Base-by-base conservation (phyloP, 805 yeast genomes). In the Sugiyamaella valdiviana region DNA sequence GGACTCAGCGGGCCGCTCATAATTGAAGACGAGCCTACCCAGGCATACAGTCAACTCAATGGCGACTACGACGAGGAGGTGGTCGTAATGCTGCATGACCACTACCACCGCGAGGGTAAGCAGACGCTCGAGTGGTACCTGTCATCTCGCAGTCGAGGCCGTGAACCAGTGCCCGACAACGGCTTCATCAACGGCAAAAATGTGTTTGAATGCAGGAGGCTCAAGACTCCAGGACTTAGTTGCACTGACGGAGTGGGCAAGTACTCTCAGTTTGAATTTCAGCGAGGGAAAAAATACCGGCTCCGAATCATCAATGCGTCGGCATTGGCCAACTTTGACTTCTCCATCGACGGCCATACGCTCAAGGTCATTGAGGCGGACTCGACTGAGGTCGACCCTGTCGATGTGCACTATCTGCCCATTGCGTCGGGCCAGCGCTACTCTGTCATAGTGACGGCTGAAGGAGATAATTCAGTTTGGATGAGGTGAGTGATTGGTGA, bases 401-500 rank as follows among this genome's bases (percentile, higher is more conserved):
- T 51, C 6, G 38, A 26, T 1, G 56, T 54, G 5, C 56, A 57
- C 20, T 51, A 52, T 29, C 45, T 64, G 1, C 57, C 58, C 7
- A 52, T 66, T 2, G 74, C 90, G 0, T 85, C 84, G n/a, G 96
- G 90, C 5, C 96, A 89, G 68, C 73, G 97, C 61, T 78, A 83
- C 61, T 73, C 85, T 36, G 83, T 85, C 1, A 67, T 85, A 51
- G 65, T 88, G n/a, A 74, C 73, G 12, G 49, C 51, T n/a, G 29
- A 37, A 6, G n/a, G 19, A 14, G 26, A 32, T 24, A 32, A 41
- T 15, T 26, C 44, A 2, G 44, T 41, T 41, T 41, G 15, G 20
- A 24, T 29, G 44, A 23, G 9, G 24, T 19, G 2, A 39, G 21
- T 2, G 42, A 39, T 5, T 24, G 16, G 22, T 35, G 12, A 36